Conservation (phyloP, 208 protist species). For the Leishmania aethiopica region DNA sequence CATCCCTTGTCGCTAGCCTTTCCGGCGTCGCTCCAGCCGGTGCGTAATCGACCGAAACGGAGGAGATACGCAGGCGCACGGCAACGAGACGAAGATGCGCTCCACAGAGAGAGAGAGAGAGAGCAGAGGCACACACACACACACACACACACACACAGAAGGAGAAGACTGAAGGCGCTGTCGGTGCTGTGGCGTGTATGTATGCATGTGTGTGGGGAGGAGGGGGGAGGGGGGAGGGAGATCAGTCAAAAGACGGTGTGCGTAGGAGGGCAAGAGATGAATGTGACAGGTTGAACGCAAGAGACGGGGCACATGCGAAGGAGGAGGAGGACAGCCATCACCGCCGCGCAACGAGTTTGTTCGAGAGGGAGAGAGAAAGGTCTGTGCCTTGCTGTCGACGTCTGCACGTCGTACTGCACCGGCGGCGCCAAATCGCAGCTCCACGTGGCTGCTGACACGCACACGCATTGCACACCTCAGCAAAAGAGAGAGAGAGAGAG, state of each 20-base stretch:
- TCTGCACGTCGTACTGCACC: too few relatives aligned
- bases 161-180: background rate
- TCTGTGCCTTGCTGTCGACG: background rate
- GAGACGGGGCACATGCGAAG: background rate
- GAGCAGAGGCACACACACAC: background rate
- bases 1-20: background rate
- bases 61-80: background rate
- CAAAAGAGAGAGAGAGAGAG: background rate
- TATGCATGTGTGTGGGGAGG: background rate
- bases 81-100: background rate
- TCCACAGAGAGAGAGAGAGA: background rate
- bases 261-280: constrained; percentile 2
- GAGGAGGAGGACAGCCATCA: background rate
- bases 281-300: constrained; percentile 4
- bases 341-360: background rate
- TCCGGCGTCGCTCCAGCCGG: background rate
- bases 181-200: background rate
- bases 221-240: background rate
- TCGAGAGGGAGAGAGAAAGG: background rate
- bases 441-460: background rate
- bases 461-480: background rate
- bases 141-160: background rate
- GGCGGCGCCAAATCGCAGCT: background rate
- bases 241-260: too few relatives aligned
- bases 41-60: background rate